Evolutionary conservation across 2,329 filamentous ascomycete species (phyloP).

Genomic region (Alternaria sp.): DNA sequence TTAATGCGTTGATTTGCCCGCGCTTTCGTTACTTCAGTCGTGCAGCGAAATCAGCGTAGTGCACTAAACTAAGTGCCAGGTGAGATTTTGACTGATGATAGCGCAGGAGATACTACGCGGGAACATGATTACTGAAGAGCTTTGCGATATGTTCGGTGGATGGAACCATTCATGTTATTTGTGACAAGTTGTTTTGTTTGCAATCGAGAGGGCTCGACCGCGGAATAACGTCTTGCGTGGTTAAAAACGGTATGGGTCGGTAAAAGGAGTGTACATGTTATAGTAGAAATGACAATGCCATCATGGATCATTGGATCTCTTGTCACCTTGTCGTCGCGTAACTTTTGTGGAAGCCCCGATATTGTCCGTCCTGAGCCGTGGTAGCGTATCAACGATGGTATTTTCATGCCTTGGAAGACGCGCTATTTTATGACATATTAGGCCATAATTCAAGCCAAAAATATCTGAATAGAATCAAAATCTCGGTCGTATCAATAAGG

Average conservation of each 20-base stretch:
- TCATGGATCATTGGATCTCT: too few relatives aligned
- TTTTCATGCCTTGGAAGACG: neutral
- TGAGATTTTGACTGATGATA: neutral
- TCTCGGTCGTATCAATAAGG: neutral
- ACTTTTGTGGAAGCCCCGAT: too few relatives aligned
- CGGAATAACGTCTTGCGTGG: too few relatives aligned
- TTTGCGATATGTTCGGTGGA: neutral
- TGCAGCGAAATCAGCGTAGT: neutral
- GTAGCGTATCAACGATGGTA: neutral
- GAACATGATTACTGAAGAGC: neutral
- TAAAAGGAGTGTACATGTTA: too few relatives aligned
- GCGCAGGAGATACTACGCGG: neutral
- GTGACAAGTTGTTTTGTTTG: neutral
- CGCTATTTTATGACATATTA: neutral
- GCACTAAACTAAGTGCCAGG: neutral
- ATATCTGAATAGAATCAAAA: neutral
- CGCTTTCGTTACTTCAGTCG: neutral
- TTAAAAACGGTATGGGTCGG: too few relatives aligned
- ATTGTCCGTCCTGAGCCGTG: too few relatives aligned
- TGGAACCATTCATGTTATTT: neutral
- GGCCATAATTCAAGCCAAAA: neutral
- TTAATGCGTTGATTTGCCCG: neutral
- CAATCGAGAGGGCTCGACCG: neutral
- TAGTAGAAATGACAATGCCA: too few relatives aligned
- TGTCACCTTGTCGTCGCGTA: too few relatives aligned